Evolutionary conservation across 495 filamentous ascomycete species (phyloP), one percentile per base, ranked within the genome.

Genomic region (Penicillium parvum): DNA sequence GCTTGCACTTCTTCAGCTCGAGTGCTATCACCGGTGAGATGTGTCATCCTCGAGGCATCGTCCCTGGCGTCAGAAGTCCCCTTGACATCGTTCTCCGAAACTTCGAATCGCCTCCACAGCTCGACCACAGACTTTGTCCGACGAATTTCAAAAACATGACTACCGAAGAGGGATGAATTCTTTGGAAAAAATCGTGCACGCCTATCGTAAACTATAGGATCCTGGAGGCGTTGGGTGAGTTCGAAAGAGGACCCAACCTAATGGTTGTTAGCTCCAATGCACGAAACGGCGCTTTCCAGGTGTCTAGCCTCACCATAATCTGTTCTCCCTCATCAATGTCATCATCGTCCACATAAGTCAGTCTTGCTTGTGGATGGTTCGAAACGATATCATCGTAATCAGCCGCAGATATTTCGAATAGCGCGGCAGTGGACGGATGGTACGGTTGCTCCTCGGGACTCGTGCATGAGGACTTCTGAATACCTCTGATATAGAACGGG

Each of bases 321-420:
- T 77, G 74, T 46, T 79, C 76, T 25, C 77, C 74, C 49, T 78
- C 75, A 46, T 79, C 76, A 8, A 78, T 72, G 49, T 80, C 77
- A 46, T 79, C 76, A 8, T 78, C 73, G 49, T 80, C 77, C 11
- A 69, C 20, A 55, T 80, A 80, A 9, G 63, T 76, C 39, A 80
- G 44, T 18, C 61, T 65, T 9, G 75, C 73, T 22, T 65, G 64
- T n/a, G 77, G 75, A 50, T 78, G 57, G 35, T 49, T 64, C 11
- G 48, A 52, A 10, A 74, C 64, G 37, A 77, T 61, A 18, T 71
- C 53, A 49, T 80, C 70, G 39, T 80, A 80, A 18, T 75, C 65
- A 4, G 61, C 49, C 9, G 62, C 49, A 28, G 66, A 67, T 32
- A 76, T 52, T 29, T 61, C 63, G 19, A 76, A 64, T 16, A 66